phyloP scores from a whole-genome alignment of 164 flowering plant genomes.

The Brasenia schreberi region DNA sequence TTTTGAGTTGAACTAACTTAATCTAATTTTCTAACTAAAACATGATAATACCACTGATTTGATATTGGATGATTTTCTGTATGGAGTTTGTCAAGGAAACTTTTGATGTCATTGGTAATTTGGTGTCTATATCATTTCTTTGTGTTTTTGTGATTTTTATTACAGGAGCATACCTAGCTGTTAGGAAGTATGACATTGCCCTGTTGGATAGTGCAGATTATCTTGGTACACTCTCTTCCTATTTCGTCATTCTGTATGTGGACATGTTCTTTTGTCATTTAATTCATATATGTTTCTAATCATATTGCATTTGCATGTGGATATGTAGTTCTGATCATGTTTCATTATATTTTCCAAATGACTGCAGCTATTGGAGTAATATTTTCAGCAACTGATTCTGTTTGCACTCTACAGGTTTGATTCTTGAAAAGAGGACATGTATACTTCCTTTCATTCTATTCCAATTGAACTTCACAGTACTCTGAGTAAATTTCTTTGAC shows the following conservation, averaged over 20 bases:
- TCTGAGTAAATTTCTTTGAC: slow-evolving; percentile 1
- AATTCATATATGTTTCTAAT: no score
- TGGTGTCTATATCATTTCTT: not conserved
- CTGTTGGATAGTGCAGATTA: slow-evolving; percentile 55
- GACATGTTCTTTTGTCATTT: no score
- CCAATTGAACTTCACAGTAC: not conserved
- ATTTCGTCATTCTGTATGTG: not conserved
- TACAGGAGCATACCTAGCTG: slow-evolving; percentile 53
- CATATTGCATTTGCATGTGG: no score
- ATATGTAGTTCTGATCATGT: no score
- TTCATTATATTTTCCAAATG: no score
- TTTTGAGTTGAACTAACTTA: not conserved
- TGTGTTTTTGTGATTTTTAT: not conserved
- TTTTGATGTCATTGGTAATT: no score
- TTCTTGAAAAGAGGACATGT: not conserved
- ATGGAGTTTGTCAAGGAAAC: not conserved
- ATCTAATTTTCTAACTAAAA: no score
- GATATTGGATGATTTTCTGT: not conserved
- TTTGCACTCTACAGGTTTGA: slow-evolving; percentile 80
- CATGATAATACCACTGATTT: no score
- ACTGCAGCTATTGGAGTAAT: slow-evolving; percentile 11
- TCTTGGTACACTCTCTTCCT: slow-evolving; percentile 41
- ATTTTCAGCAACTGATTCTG: slow-evolving; percentile 87
- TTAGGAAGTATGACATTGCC: slow-evolving; percentile 46
- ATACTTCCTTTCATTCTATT: not conserved